Evolutionary conservation across 2,329 filamentous ascomycete species (phyloP), one percentile per base, ranked within the genome.

Genomic region (Calonectria pseudoreteaudii): DNA sequence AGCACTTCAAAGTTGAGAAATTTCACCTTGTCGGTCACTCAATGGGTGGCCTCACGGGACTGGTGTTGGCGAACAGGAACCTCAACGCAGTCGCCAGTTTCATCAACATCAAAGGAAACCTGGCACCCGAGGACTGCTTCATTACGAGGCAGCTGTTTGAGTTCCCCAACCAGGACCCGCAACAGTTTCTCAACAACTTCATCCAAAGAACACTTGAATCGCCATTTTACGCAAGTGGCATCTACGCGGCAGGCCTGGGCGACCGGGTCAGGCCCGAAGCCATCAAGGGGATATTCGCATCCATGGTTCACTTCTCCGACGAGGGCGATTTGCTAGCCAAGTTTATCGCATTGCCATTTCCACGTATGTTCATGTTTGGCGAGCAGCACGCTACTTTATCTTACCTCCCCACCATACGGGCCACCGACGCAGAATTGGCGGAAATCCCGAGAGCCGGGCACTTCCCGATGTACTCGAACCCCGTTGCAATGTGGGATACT

Each of bases 401-500:
- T 0, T 80, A 78, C 53, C 53, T 80, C 3, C 70, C 74, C 0
- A 26, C 23, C 7, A 67, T 78, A 2, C 16, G 53, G 11, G 49
- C 72, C 3, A 71, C 60, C 2, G 76, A 76, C 1, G 75, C 80
- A 2, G 72, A 81, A 18, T 16, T 82, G 50, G 76, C 75, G 0
- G 74, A 81, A 68, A 77, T 81, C 26, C 72, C 76, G 0, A n/a
- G 56, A 8, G 68, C 69, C 6, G 80, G 79, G 1, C 80, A 82
- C 64, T 82, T 81, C 49, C 73, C 75, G 1, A 81, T 81, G 80
- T 81, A 81, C 28, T 78, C 76, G 6, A 81, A 82, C 47, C 76
- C 80, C 1, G 44, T 74, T 0, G 68, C 68, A 18, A 88, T 88
- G 87, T 86, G 84, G 66, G 47, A 69, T 6, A 23, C 18, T 11